phyloP scores from a whole-genome alignment of 768 basidiomycete genomes.

The Hemileccinum impolitum region DNA sequence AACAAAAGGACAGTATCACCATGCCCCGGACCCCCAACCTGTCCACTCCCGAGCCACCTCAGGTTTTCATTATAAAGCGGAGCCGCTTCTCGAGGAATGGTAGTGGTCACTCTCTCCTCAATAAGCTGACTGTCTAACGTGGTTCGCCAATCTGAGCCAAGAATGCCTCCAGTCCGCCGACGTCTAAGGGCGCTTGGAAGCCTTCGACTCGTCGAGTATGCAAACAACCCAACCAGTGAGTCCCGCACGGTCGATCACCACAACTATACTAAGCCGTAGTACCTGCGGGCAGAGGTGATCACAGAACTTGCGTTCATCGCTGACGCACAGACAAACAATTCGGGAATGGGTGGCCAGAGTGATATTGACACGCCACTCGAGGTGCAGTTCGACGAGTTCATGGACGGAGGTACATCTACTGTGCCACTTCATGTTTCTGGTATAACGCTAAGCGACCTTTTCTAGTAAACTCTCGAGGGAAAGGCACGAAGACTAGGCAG shows the following conservation, averaged over 20 bases:
- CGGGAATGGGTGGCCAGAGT: background rate
- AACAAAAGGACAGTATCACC: conserved; percentile 5
- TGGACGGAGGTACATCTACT: conserved; percentile 21
- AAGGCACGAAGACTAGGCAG: conserved; percentile 15
- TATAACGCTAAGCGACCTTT: background rate
- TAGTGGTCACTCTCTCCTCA: background rate
- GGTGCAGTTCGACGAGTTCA: conserved; percentile 25
- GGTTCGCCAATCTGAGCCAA: background rate
- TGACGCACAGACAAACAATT: conserved; percentile 8
- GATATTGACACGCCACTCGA: conserved; percentile 14
- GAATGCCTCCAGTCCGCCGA: conserved; percentile 23
- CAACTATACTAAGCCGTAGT: background rate
- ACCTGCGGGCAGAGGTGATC: conserved; percentile 19
- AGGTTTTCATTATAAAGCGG: conserved; percentile 11
- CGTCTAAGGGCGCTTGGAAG: conserved; percentile 18
- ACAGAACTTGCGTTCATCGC: conserved; percentile 26
- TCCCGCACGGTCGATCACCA: background rate
- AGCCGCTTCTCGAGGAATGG: background rate
- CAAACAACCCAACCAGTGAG: conserved; percentile 27
- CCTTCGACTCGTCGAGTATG: conserved; percentile 18
- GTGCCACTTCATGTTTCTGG: background rate
- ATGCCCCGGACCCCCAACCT: background rate
- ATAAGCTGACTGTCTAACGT: background rate
- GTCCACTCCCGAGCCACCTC: background rate
- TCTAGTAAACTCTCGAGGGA: conserved; percentile 26